Evolutionary conservation across 2,329 filamentous ascomycete genomes (phyloP), one percentile per base, ranked within the genome.

Genomic region (Hypoxylon sp.): DNA sequence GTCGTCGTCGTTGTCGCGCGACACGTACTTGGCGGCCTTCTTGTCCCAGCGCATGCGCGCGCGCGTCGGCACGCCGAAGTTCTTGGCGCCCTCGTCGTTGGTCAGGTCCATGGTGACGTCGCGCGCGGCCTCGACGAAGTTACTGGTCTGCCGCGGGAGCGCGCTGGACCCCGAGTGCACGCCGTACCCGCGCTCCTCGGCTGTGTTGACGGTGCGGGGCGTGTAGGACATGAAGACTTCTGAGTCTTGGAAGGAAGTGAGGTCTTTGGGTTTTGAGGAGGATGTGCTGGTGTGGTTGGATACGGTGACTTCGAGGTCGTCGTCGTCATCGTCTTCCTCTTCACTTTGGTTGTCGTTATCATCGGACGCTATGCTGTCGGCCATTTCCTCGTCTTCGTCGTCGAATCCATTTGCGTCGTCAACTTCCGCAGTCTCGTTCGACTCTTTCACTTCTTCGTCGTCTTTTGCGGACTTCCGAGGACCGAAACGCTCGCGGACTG

Each of bases 221-320:
- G 89, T 93, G 84, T 99, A 99, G 9, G 93, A 92, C 94, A 99
- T 98, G 89, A 97, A 99, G 73, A 96, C 89, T 48, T 98, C 94
- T 0, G 90, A 87, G 78, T 98, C 94, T 76, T 93, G 89, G 86
- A 90, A 97, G 49, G 90, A 88, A 75, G 76, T 87, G 75, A 82
- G 87, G 51, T 70, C 63, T 66, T 68, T 68, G 53, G 71, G 58
- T 79, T 83, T 87, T 4, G 49, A 25, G 74, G 82, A 77, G 72
- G 84, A 81, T 50, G 70, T 51, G 48, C 21, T 45, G 25, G 81
- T 79, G 48, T 87, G 82, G 75, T 90, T 89, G 13, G 90, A 89
- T 72, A 95, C 87, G 2, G 90, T 92, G 17, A 92, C 87, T 78
- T 92, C 90, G 32, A 93, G 82, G 11, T 91, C 90, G 14, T 74